Percentiles rank a stretch among this genome's conserved stretches.
Evolutionary conservation across 495 filamentous ascomycete genomes (phyloP).

Genomic region (Cercophora newfieldiana): DNA sequence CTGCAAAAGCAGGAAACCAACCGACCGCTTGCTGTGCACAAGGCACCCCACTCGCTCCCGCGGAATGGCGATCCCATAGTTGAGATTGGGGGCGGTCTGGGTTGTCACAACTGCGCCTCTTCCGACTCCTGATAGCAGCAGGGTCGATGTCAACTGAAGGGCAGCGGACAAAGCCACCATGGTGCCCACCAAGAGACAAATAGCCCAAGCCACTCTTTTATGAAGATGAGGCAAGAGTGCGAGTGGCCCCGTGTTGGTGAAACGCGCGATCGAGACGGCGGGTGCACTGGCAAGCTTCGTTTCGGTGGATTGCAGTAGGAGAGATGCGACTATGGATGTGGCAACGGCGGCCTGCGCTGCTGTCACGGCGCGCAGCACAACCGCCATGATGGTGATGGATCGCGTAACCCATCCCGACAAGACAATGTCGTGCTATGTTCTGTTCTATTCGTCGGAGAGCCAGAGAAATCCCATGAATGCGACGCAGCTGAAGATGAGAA

Average conservation of each 20-base stretch:
- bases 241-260: not conserved
- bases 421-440: not conserved
- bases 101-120: not conserved
- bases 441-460: not conserved
- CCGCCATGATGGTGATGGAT: not conserved
- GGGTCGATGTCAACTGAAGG: not conserved
- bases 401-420: not conserved
- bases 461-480: not conserved
- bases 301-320: not conserved
- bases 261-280: not conserved
- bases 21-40: not conserved
- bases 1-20: constrained; percentile 2
- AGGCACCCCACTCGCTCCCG: not conserved
- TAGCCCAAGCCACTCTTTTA: not conserved
- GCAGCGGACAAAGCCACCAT: not conserved
- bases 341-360: not conserved
- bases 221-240: not conserved
- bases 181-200: not conserved
- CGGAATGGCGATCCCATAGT: not conserved
- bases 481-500: not conserved
- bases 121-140: not conserved
- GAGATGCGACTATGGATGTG: not conserved
- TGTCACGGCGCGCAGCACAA: not conserved
- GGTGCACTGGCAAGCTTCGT: not conserved
- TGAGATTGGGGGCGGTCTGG: not conserved